phyloP scores from a whole-genome alignment of 805 yeast genomes.

The Komagataella kurtzmanii region DNA sequence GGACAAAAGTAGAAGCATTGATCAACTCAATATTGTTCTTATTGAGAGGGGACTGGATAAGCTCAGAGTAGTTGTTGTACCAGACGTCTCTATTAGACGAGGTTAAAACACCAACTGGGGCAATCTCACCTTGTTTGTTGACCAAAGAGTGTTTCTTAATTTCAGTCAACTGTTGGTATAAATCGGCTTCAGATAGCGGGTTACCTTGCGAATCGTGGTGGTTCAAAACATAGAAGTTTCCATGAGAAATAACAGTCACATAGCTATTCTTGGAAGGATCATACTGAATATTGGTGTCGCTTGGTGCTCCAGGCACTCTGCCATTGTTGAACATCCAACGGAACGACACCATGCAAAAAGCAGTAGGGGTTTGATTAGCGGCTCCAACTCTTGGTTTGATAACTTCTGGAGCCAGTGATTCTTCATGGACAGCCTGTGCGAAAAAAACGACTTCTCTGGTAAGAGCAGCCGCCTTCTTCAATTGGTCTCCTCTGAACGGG shows the following conservation, averaged over 20 bases:
- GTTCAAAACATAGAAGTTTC: conserved; percentile 66
- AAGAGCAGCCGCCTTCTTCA: conserved; percentile 65
- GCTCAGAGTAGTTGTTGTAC: conserved; percentile 43
- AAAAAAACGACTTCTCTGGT: conserved; percentile 57
- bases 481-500: conserved; percentile 44
- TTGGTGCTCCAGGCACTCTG: conserved; percentile 57
- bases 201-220: conserved; percentile 37
- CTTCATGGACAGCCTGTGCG: conserved; percentile 50
- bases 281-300: conserved; percentile 45
- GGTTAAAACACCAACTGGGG: conserved; percentile 68
- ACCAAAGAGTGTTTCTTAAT: conserved; percentile 28
- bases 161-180: conserved; percentile 44
- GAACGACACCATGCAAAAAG: conserved; percentile 94
- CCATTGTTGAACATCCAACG: conserved; percentile 82
- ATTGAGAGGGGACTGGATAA: conserved; percentile 50
- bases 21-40: conserved; percentile 49
- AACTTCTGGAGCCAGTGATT: conserved; percentile 72
- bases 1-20: conserved; percentile 64
- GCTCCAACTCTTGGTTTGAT: conserved; percentile 28
- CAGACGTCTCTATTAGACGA: conserved; percentile 79
- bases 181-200: conserved; percentile 29
- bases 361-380: conserved; percentile 19
- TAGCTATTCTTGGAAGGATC: conserved; percentile 41
- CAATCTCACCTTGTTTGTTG: conserved; percentile 23
- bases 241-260: conserved; percentile 59